phyloP scores from a whole-genome alignment of 1,139 yeast species.

The Hanseniaspora uvarum region DNA sequence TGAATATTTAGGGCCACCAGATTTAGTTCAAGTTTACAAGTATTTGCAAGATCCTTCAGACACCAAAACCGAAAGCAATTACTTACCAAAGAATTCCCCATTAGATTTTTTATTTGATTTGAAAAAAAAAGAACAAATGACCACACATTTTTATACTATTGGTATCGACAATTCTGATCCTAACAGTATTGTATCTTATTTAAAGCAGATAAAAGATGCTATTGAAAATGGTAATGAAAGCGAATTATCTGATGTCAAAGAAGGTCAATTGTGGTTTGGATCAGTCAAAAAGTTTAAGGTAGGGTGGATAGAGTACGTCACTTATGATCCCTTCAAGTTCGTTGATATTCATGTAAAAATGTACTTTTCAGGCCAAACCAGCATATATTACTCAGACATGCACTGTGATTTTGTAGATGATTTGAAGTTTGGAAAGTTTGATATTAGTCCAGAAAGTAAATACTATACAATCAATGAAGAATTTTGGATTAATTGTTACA shows the following conservation, averaged over 20 bases:
- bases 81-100: not conserved
- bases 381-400: constrained; percentile 39
- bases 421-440: constrained; percentile 76
- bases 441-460: constrained; percentile 33
- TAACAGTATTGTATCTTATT: constrained; percentile 61
- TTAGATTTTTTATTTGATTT: constrained; percentile 23
- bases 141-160: constrained; percentile 37
- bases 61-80: constrained; percentile 18
- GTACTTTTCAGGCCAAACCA: constrained; percentile 68
- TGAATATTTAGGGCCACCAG: constrained; percentile 73
- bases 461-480: not conserved
- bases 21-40: constrained; percentile 62
- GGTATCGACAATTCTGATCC: constrained; percentile 60
- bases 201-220: constrained; percentile 63
- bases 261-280: constrained; percentile 63
- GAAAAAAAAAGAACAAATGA: constrained; percentile 30
- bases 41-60: constrained; percentile 26
- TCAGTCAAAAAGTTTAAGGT: constrained; percentile 69
- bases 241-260: constrained; percentile 63
- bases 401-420: constrained; percentile 40
- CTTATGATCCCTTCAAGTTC: constrained; percentile 65
- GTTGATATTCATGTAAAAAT: constrained; percentile 71
- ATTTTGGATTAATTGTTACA: constrained; percentile 10
- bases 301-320: constrained; percentile 57
- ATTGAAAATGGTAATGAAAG: constrained; percentile 48